phyloP scores from a whole-genome alignment of 1,284 basidiomycete species.

The Ganoderma lucidum region DNA sequence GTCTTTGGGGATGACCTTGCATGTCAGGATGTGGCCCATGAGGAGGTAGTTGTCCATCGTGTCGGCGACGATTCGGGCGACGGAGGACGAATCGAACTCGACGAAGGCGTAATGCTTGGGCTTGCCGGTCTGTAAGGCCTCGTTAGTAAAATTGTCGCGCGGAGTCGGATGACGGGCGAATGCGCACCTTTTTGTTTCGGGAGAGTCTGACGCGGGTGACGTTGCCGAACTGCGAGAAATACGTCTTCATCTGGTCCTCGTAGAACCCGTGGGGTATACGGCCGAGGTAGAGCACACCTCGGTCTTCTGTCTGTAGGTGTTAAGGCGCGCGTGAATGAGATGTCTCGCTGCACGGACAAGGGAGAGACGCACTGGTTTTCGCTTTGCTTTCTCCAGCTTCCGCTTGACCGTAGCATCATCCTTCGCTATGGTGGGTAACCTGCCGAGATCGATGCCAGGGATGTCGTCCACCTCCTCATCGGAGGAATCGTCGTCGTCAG shows the following conservation, averaged over 20 bases:
- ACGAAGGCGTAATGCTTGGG: constrained; percentile 98
- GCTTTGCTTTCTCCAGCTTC: constrained; percentile 86
- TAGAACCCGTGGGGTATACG: constrained; percentile 97
- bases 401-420: constrained; percentile 83
- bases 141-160: background rate
- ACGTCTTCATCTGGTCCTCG: constrained; percentile 92
- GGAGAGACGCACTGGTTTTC: constrained; percentile 67
- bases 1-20: constrained; percentile 87
- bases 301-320: constrained; percentile 63
- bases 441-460: constrained; percentile 67
- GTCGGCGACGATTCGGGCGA: constrained; percentile 95
- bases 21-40: constrained; percentile 91
- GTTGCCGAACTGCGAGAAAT: constrained; percentile 96
- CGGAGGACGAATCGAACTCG: constrained; percentile 90
- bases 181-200: constrained; percentile 87
- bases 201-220: constrained; percentile 91
- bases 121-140: constrained; percentile 80
- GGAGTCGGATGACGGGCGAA: background rate
- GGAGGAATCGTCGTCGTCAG: constrained; percentile 83
- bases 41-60: constrained; percentile 99
- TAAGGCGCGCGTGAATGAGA: constrained; percentile 3
- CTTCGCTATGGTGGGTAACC: constrained; percentile 85
- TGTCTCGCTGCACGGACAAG: background rate
- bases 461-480: constrained; percentile 71
- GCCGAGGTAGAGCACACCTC: constrained; percentile 91